These are phyloP conservation scores for Aphanomyces stellatus DNA, from an alignment of 352 stramenopile species.

Conservation along the genomic window DNA sequence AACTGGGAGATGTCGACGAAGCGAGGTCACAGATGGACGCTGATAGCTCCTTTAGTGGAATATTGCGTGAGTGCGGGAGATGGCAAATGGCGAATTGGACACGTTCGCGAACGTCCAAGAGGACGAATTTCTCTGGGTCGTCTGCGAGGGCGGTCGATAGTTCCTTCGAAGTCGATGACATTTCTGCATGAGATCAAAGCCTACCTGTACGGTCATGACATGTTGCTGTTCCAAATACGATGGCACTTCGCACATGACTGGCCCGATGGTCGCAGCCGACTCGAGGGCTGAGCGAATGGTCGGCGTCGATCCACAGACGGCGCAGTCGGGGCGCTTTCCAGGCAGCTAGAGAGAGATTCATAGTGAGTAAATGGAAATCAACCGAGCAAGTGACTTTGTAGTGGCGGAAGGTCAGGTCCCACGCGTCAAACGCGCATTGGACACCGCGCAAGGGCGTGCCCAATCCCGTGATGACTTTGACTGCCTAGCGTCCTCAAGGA, in stretches of 20 bases:
- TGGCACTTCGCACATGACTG: background rate
- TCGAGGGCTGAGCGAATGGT: constrained; percentile 7
- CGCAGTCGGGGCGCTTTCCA: constrained; percentile 11
- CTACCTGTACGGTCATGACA: background rate
- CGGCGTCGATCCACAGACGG: constrained; percentile 17
- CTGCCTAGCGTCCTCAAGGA: constrained; percentile 18
- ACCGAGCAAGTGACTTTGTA: constrained; percentile 32
- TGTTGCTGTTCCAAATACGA: background rate
- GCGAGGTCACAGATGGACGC: background rate
- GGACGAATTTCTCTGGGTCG: background rate
- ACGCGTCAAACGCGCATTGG: constrained; percentile 76
- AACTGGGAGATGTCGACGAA: constrained; percentile 19
- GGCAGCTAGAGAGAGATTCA: constrained; percentile 9
- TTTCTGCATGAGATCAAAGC: no score
- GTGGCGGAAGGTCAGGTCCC: constrained; percentile 55
- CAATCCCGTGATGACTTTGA: constrained; percentile 85
- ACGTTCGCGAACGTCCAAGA: constrained; percentile 49
- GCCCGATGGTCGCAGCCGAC: constrained; percentile 5
- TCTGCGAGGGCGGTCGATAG: background rate
- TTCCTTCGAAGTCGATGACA: no score
- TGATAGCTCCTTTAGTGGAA: constrained; percentile 39
- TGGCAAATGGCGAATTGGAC: constrained; percentile 73
- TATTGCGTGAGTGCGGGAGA: constrained; percentile 56
- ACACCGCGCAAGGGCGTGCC: constrained; percentile 46
- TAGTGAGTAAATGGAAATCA: background rate